Evolutionary conservation across 495 filamentous ascomycete genomes (phyloP).

Genomic region (Tuber indicum): DNA sequence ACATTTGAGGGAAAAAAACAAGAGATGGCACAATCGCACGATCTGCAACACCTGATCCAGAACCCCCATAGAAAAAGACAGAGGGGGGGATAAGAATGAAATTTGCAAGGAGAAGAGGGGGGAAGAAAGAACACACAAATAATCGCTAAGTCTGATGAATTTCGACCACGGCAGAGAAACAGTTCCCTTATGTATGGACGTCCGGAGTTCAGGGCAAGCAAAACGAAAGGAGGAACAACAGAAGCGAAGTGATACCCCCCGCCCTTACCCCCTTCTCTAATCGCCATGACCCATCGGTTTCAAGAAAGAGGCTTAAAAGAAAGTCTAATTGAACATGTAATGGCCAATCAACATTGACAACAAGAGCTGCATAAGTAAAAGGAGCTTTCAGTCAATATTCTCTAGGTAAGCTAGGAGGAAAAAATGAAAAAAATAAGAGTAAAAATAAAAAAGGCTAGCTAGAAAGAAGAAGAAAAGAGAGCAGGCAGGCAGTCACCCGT

Average conservation of each 20-base stretch:
- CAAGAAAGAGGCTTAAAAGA: conserved; percentile 36
- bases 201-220: conserved; percentile 30
- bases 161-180: background rate
- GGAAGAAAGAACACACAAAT: background rate
- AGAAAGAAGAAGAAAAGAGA: conserved; percentile 25
- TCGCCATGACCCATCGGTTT: conserved; percentile 2
- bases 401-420: conserved; percentile 1
- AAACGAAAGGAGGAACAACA: conserved; percentile 13
- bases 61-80: background rate
- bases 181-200: background rate
- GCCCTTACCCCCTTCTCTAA: background rate
- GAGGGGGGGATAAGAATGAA: background rate
- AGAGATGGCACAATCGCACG: background rate
- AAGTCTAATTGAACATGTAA: conserved; percentile 31
- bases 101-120: background rate
- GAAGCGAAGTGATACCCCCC: conserved; percentile 13
- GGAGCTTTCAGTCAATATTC: background rate
- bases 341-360: conserved; percentile 12
- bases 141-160: background rate
- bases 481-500: conserved; percentile 13
- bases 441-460: background rate
- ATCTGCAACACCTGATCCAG: background rate
- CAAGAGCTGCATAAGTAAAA: background rate
- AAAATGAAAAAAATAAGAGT: background rate
- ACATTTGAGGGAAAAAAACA: background rate